Conservation (phyloP, 176 grass and related monocot species). For the Luzula sylvatica region DNA sequence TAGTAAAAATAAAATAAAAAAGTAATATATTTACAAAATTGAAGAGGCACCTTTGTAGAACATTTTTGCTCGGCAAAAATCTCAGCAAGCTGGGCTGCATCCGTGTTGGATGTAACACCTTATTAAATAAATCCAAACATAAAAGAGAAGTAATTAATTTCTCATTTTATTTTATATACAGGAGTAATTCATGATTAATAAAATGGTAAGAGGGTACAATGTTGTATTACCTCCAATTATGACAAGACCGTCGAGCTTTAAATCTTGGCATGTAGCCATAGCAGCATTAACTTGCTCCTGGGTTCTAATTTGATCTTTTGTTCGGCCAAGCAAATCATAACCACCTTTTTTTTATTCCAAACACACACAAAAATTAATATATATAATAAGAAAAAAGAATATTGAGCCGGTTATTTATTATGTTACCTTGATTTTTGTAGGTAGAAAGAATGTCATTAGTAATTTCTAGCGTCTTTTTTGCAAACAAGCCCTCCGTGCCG, state of each 20-base stretch:
- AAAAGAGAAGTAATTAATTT: not conserved
- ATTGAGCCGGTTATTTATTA: not conserved
- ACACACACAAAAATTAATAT: not conserved
- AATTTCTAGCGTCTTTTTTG: slow-evolving; percentile 90
- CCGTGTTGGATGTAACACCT: slow-evolving; percentile 98
- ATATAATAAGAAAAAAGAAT: not conserved
- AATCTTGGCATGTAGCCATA: slow-evolving; percentile 60
- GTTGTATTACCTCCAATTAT: slow-evolving; percentile 76
- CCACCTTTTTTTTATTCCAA: slow-evolving; percentile 47
- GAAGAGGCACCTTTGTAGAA: slow-evolving; percentile 60
- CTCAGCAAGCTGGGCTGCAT: slow-evolving; percentile 93
- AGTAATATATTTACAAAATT: not conserved
- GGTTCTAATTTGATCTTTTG: slow-evolving; percentile 97
- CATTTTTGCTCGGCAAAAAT: slow-evolving; percentile 95
- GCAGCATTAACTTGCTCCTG: slow-evolving; percentile 90
- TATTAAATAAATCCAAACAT: slow-evolving; percentile 23
- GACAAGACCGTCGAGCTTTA: slow-evolving; percentile 86
- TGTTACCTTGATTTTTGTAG: slow-evolving; percentile 87
- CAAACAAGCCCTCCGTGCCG: slow-evolving; percentile 84
- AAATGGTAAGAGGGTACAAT: not conserved
- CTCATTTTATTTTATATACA: slow-evolving; percentile 8
- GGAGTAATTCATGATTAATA: not conserved
- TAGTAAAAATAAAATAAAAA: not conserved
- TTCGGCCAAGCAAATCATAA: slow-evolving; percentile 97
- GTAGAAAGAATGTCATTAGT: slow-evolving; percentile 81